Percentiles rank a stretch among this genome's conserved stretches.
Conservation (phyloP, 2,329 filamentous ascomycete genomes). For the Claviceps quebecensis region DNA sequence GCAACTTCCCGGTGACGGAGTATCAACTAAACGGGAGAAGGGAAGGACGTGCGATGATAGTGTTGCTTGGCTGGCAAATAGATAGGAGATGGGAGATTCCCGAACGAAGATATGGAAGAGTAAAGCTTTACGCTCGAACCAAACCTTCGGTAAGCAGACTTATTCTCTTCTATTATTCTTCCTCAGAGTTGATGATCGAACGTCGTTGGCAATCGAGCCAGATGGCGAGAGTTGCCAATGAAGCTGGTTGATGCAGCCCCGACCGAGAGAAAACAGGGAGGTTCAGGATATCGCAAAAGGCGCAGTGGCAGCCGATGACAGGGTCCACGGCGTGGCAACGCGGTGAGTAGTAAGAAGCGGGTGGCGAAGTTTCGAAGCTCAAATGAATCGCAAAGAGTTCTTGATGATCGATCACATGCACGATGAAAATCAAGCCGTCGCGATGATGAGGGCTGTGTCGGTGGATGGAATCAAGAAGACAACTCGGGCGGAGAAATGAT, state of each 20-base stretch:
- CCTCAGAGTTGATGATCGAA: neutral
- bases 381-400: neutral
- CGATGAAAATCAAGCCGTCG: neutral
- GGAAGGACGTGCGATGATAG: slow-evolving; percentile 19
- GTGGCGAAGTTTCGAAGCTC: neutral
- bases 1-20: slow-evolving; percentile 8
- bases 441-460: slow-evolving; percentile 1
- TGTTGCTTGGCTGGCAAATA: slow-evolving; percentile 16
- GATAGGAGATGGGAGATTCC: slow-evolving; percentile 19
- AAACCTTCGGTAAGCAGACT: slow-evolving; percentile 8
- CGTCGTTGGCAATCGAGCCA: neutral
- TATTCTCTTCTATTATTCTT: neutral
- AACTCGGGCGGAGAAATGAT: neutral
- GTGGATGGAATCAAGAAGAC: neutral
- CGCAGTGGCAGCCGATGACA: neutral
- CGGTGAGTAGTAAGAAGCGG: neutral
- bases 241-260: neutral
- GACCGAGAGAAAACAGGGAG: neutral
- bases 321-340: neutral
- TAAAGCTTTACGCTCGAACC: slow-evolving; percentile 26
- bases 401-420: neutral
- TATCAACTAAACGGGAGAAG: slow-evolving; percentile 10
- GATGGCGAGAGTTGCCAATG: neutral
- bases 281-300: neutral
- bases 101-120: slow-evolving; percentile 24